Base-by-base conservation (phyloP, 2,329 filamentous ascomycete genomes). In the Leptographium wingfieldii region DNA sequence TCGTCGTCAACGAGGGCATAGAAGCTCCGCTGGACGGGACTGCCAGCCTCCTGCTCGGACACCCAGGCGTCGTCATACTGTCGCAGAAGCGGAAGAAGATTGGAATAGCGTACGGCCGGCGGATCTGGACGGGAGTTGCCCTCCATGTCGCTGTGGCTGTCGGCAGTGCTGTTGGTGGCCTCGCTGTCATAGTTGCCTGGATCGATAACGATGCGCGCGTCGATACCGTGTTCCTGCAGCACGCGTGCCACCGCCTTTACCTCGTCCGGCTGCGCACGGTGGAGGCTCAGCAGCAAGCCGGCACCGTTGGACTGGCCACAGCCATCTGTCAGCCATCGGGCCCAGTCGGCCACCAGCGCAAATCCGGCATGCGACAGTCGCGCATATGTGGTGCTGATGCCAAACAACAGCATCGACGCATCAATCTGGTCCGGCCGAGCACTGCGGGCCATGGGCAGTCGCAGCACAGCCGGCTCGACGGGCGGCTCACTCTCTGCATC, bases 1-100 rank as follows among this genome's bases (percentile, higher is more conserved):
- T 74, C 72, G 63, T 78, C 76, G 38, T 79, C 77, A 1, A 79
- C 63, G 1, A 79, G 67, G 1, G 71, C 76, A 46, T 73, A 72
- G 69, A 74, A 77, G 22, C 19, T 27, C 54, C 58, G 52, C 27
- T 7, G 35, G 22, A 14, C 16, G 35, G 22, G 3, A 3, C 31
- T 11, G 3, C 10, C 40, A 10, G 16, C 55, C 27, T 3, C 40
- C 56, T 46, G 3, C 19, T 46, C 43, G 43, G 5, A 19, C 19
- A 7, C 7, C 43, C 43, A 46, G 7, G 14, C 49, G 22, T 9
- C 4, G 29, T 46, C 57, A 57, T 62, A 58, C 16, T 46, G 16
- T 5, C 25, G 43, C 55, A 60, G 22, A 55, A 40, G 46, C 27
- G 48, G 25, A 9, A 63, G 33, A 33, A 62, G 52, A 43, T 63